Percentiles rank a stretch among this genome's conserved stretches.
Evolutionary conservation across 257 asterid genomes (phyloP).

Genomic region (Solanum sitiens): DNA sequence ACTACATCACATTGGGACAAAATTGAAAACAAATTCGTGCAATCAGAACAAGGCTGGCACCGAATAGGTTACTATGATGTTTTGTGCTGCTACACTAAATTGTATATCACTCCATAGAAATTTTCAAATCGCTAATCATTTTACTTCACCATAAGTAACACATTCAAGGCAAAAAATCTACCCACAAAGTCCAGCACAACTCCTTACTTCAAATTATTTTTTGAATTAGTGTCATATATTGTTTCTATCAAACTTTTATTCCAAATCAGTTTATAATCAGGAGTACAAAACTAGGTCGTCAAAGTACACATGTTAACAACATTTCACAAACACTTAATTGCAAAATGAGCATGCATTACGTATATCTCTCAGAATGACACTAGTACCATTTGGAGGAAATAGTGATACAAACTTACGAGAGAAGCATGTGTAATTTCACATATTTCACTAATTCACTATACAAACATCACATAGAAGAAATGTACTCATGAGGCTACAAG

Average conservation of each 20-base stretch:
- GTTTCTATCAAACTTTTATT: neutral
- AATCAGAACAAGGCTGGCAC: neutral
- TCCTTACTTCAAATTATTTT: neutral
- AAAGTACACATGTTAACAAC: neutral
- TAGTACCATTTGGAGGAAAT: neutral
- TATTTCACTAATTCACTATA: neutral
- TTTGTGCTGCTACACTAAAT: neutral
- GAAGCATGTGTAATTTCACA: neutral
- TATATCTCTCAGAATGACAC: neutral
- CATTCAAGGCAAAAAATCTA: neutral
- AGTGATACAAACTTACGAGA: neutral
- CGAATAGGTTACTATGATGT: neutral
- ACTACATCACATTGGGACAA: neutral
- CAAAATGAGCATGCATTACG: neutral
- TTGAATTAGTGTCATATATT: neutral
- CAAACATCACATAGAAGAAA: neutral
- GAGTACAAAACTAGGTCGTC: neutral
- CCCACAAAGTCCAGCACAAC: neutral
- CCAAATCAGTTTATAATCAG: neutral
- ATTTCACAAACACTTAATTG: neutral
- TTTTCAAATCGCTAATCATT: neutral
- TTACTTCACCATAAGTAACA: neutral
- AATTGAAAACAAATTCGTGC: neutral
- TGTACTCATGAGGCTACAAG: neutral
- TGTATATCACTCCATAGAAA: neutral